Base-by-base conservation (phyloP, 805 yeast genomes). In the Yarrowia divulgata region DNA sequence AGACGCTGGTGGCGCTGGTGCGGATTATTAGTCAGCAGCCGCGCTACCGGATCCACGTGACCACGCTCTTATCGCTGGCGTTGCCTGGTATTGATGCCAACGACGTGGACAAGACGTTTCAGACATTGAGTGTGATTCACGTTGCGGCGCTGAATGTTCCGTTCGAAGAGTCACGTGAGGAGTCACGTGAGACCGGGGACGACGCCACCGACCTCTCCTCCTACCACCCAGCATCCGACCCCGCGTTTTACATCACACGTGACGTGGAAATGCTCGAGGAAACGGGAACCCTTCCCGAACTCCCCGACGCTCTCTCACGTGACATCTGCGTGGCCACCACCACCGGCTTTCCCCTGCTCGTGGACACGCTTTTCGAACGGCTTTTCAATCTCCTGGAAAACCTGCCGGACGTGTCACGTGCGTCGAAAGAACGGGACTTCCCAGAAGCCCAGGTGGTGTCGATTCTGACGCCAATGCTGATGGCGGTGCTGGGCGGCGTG, bases 21-120 rank as follows among this genome's bases (percentile, higher is more conserved):
- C 83, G 96, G 68, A 88, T 84, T 71, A 85, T 95, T 82, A 88
- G 90, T 0, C 75, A 80, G 8, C 82, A 85, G 1, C 89, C 89
- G 1, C 77, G 87, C 1, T 91, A 85, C 75, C 81, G 97, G 54
- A 87, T 91, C 13, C 99, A 95, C 74, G 80, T 92, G 13, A 86
- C 96, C 0, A 85, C 96, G 68, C 80, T 95, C 16, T 76, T 93
- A 48, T 85, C 88, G 35, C 82, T 91, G 77, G 80, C 88, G 1
- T 77, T 93, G 8, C 90, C 93, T 0, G 97, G 95, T 39, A 87
- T 95, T 37, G 98, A 95, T 76, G 85, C 93, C 0, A 95, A 93
- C 76, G 99, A 95, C 77, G 82, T 92, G 62, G 83, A 82, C 14
- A 86, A 93, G 75, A 88, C 97, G 0, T 82, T 87, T 16, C 84